Conservation (phyloP, 768 basidiomycete genomes). For the Russula dissimulans region DNA sequence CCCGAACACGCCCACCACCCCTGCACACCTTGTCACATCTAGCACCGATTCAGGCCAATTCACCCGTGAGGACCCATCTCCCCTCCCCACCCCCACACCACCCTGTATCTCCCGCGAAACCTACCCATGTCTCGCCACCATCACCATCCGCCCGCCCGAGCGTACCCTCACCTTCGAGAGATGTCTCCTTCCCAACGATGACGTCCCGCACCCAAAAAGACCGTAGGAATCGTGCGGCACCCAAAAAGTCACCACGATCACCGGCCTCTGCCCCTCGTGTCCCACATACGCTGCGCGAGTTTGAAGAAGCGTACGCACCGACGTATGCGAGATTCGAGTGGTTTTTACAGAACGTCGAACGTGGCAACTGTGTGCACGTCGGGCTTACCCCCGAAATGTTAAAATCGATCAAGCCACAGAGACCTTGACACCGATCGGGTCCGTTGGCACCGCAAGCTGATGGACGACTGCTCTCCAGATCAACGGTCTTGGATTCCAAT, state of each 20-base stretch:
- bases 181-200: too few relatives aligned
- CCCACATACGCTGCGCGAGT: neutral
- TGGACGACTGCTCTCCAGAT: neutral
- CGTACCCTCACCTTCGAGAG: neutral
- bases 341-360: neutral
- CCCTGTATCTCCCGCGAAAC: neutral
- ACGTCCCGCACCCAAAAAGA: too few relatives aligned
- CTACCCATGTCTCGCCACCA: neutral
- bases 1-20: neutral
- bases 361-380: neutral
- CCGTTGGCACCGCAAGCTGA: neutral
- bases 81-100: neutral
- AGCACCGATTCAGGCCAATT: neutral
- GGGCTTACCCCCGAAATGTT: constrained; percentile 9
- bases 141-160: neutral
- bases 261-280: neutral
- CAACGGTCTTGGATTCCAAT: too few relatives aligned
- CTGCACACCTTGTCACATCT: neutral
- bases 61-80: neutral
- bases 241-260: neutral
- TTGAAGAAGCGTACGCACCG: constrained; percentile 7
- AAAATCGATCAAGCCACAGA: neutral
- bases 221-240: neutral
- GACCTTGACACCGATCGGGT: too few relatives aligned
- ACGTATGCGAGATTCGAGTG: constrained; percentile 1